Evolutionary conservation across 345 rosid species (phyloP), one percentile per base, ranked within the genome.

Genomic region (Clarkia xantiana): DNA sequence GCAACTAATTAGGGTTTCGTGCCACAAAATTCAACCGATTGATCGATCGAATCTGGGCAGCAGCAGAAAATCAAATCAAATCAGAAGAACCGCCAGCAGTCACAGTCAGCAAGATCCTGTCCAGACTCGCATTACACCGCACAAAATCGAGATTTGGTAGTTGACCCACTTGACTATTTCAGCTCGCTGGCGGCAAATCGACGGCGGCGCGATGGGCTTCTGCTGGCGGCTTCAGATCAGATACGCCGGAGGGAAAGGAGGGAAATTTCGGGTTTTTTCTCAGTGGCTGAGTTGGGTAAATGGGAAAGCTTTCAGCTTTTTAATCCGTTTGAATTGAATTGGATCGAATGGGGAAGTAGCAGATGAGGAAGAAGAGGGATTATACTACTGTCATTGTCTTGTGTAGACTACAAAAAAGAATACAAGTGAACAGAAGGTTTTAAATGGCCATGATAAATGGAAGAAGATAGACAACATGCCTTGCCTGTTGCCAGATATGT

Each of bases 211-310:
- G 25, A 38, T 22, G 44, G 49, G 46, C 42, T 8, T 13, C 41
- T 34, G 52, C 58, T 51, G 50, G 67, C 36, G 39, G 45, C 19
- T 15, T 38, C 51, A 60, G 71, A 72, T 56, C 67, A 40, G 62
- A 22, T 13, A 39, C 39, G 57, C 19, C 34, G 17, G 41, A 53
- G 20, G 14, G 41, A 20, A 65, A 58, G 59, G 61, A 49, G 18
- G 49, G 62, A 60, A 55, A 49, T 67, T 65, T 56, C 66, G 65
- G 63, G 19, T 48, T 25, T 57, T 18, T 47, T 18, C n/a, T 16
- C 40, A 55, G 53, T 52, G 49, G 57, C 61, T 66, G 54, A 52
- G 83, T 62, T 74, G 63, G 80, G 81, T 75, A 67, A 73, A 72
- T 72, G 88, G 74, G 73, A 70, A 78, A 81, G 79, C 43, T 25